Conservation (phyloP, 805 yeast species). For the Lipomyces japonicus region DNA sequence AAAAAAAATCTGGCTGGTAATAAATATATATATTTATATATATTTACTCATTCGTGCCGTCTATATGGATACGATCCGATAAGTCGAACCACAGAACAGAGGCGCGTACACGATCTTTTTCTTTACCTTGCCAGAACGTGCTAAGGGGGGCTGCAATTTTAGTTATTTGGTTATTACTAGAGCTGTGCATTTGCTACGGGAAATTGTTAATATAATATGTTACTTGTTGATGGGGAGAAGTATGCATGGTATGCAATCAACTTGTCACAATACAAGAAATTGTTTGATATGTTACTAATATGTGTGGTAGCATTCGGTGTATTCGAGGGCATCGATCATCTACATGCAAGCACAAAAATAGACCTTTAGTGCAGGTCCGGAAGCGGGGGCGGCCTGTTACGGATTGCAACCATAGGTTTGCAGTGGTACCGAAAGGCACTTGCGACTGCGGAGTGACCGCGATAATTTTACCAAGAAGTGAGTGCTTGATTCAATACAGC, state of each 20-base stretch:
- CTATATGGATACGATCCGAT: no score
- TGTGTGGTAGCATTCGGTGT: conserved; percentile 49
- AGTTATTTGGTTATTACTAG: neutral
- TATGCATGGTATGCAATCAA: conserved; percentile 60
- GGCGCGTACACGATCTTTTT: no score
- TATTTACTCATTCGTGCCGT: no score
- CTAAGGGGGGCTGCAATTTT: neutral
- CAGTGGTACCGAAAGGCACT: conserved; percentile 60
- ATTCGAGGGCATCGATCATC: conserved; percentile 91
- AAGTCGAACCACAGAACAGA: no score
- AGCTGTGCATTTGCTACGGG: neutral
- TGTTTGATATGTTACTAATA: neutral
- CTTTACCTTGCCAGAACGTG: no score
- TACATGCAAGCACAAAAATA: conserved; percentile 72
- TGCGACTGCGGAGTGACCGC: conserved; percentile 46
- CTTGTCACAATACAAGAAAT: neutral
- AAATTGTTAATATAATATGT: conserved; percentile 47
- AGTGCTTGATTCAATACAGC: no score
- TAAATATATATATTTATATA: no score
- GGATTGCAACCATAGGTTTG: conserved; percentile 55
- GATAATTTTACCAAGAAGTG: conserved; percentile 38
- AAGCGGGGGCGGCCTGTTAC: conserved; percentile 83
- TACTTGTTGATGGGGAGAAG: conserved; percentile 71
- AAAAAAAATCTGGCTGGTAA: no score
- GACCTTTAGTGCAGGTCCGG: conserved; percentile 81